Conservation (phyloP, 2,329 filamentous ascomycete genomes). For the Hymenoscyphus albidus region DNA sequence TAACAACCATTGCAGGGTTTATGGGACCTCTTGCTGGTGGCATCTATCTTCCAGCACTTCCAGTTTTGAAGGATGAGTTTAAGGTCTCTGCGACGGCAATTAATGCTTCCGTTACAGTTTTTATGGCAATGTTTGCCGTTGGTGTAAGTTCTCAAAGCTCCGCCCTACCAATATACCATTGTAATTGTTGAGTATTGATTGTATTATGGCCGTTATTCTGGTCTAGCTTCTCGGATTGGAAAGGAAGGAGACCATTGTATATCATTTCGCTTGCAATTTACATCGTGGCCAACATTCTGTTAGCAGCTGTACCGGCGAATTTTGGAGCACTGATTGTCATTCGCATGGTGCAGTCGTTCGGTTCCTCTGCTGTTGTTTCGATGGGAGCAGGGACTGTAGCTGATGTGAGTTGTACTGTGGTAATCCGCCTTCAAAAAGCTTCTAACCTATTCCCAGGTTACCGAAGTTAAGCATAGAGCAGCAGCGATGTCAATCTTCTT, state of each 20-base stretch:
- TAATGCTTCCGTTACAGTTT: slow-evolving; percentile 8
- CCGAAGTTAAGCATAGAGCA: slow-evolving; percentile 9
- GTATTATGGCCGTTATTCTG: slow-evolving; percentile 7
- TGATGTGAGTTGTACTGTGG: slow-evolving; percentile 3
- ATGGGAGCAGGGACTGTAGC: slow-evolving; percentile 9
- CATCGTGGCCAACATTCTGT: slow-evolving; percentile 7
- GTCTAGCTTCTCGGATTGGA: slow-evolving; percentile 8
- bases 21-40: slow-evolving; percentile 4
- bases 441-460: slow-evolving; percentile 1
- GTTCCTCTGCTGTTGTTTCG: slow-evolving; percentile 4
- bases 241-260: slow-evolving; percentile 8
- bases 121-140: slow-evolving; percentile 10
- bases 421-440: not conserved
- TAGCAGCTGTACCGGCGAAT: slow-evolving; percentile 8
- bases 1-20: slow-evolving; percentile 8
- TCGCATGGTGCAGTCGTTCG: slow-evolving; percentile 9
- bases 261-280: slow-evolving; percentile 10
- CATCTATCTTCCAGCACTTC: slow-evolving; percentile 9
- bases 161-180: not conserved
- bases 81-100: slow-evolving; percentile 8
- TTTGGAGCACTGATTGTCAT: slow-evolving; percentile 7
- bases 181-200: not conserved
- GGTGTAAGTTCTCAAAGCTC: slow-evolving; percentile 3
- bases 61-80: slow-evolving; percentile 7
- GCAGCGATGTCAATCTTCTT: slow-evolving; percentile 12